Evolutionary conservation across 2,329 filamentous ascomycete genomes (phyloP).

Genomic region (Stromatinia cepivora): DNA sequence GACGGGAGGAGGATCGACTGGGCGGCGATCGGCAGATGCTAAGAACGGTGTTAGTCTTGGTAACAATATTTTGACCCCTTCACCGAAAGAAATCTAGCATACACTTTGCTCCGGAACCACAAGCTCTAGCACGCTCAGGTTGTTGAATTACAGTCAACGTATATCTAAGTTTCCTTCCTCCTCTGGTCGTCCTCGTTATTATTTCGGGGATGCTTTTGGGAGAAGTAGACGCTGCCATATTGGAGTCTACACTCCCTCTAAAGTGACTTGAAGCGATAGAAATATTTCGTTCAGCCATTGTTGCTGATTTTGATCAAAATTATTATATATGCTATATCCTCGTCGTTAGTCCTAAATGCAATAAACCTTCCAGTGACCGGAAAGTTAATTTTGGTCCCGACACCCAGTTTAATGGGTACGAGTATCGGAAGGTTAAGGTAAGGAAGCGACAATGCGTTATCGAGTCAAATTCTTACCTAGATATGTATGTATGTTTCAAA

Average conservation of each 20-base stretch:
- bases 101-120: constrained; percentile 95
- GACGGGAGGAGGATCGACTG: constrained; percentile 68
- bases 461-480: constrained; percentile 24
- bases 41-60: constrained; percentile 7
- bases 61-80: neutral
- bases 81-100: constrained; percentile 42
- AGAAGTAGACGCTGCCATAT: constrained; percentile 25
- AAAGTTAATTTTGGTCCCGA: constrained; percentile 25
- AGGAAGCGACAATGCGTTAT: constrained; percentile 27
- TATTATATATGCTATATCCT: constrained; percentile 13
- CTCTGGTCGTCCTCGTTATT: constrained; percentile 57
- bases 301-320: neutral
- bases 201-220: constrained; percentile 1
- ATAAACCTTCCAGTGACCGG: constrained; percentile 14
- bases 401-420: constrained; percentile 25
- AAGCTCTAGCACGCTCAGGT: constrained; percentile 89
- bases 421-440: constrained; percentile 13
- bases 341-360: constrained; percentile 19
- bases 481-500: constrained; percentile 15
- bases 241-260: constrained; percentile 19
- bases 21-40: constrained; percentile 35
- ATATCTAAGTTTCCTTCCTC: constrained; percentile 78
- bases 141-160: constrained; percentile 86
- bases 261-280: constrained; percentile 22
- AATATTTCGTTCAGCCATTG: constrained; percentile 23